Evolutionary conservation across 371 early-diverging fungal species (phyloP).

Genomic region (Batrachochytrium dendrobatidis): DNA sequence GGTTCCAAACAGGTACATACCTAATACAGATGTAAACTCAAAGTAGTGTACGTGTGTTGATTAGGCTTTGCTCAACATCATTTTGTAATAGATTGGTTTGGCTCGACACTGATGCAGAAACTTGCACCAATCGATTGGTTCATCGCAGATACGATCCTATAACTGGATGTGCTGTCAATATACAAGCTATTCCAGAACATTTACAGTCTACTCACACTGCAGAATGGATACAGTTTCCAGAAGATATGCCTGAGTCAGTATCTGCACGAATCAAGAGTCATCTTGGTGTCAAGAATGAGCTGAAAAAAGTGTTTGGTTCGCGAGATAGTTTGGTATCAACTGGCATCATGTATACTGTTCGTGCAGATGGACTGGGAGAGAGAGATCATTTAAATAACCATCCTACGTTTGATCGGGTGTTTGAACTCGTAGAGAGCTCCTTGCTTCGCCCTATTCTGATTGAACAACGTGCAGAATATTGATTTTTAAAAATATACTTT

Average conservation of each 20-base stretch:
- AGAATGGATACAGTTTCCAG: slow-evolving; percentile 9
- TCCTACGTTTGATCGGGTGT: slow-evolving; percentile 7
- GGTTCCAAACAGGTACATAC: slow-evolving; percentile 34
- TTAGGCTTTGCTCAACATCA: background rate
- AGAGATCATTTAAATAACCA: slow-evolving; percentile 14
- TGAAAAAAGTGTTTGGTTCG: slow-evolving; percentile 12
- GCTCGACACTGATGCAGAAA: slow-evolving; percentile 19
- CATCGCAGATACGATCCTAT: slow-evolving; percentile 27
- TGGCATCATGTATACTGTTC: slow-evolving; percentile 32
- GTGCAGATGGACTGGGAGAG: slow-evolving; percentile 29
- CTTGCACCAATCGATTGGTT: slow-evolving; percentile 23
- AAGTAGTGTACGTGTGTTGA: background rate
- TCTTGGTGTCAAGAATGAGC: slow-evolving; percentile 2
- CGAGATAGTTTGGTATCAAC: slow-evolving; percentile 5
- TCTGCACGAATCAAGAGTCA: background rate
- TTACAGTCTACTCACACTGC: background rate
- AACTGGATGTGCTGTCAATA: slow-evolving; percentile 18
- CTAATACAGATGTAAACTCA: background rate
- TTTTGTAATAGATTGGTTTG: slow-evolving; percentile 26
- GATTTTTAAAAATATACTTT: too few species aligned
- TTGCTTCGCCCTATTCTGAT: slow-evolving; percentile 27
- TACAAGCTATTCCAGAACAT: slow-evolving; percentile 6
- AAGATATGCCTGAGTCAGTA: slow-evolving; percentile 12
- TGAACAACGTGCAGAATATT: background rate
- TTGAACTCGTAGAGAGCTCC: slow-evolving; percentile 25